A percentile compares a stretch with the other conserved stretches of the same genome.
Conservation (phyloP, 371 early-diverging fungal species). For the Basidiobolus meristosporus region DNA sequence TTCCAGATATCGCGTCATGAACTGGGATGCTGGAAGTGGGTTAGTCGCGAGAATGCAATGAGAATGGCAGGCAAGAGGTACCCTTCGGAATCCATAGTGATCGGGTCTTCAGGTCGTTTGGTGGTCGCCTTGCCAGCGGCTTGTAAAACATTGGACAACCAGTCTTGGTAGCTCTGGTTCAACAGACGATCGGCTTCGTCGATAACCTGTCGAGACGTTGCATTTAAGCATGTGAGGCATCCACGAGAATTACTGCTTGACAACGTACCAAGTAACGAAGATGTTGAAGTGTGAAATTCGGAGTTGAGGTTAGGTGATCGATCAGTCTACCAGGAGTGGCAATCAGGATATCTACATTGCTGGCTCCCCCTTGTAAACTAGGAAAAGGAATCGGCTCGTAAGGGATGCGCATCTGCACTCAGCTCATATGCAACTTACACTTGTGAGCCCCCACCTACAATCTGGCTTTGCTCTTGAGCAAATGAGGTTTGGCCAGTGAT, state of each 20-base stretch:
- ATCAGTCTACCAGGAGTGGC: conserved; percentile 91
- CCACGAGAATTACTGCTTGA: conserved; percentile 1
- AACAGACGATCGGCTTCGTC: conserved; percentile 97
- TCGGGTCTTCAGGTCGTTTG: no score
- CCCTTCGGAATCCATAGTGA: no score
- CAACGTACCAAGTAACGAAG: conserved; percentile 52
- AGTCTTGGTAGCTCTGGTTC: conserved; percentile 80
- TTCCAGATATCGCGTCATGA: neutral
- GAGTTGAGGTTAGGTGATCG: conserved; percentile 71
- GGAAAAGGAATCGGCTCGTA: neutral
- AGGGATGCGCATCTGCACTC: neutral
- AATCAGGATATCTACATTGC: conserved; percentile 76
- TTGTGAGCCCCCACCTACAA: conserved; percentile 28
- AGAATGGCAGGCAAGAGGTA: no score
- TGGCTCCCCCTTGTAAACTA: conserved; percentile 29
- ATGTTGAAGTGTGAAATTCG: conserved; percentile 78
- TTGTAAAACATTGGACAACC: conserved; percentile 76
- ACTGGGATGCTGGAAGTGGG: no score
- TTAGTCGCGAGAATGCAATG: no score
- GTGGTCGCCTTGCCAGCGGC: no score
- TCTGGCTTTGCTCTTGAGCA: conserved; percentile 43
- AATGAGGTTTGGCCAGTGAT: conserved; percentile 62
- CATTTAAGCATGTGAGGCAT: neutral
- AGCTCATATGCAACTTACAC: conserved; percentile 4
- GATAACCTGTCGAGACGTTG: conserved; percentile 18